phyloP scores from a whole-genome alignment of 768 basidiomycete genomes.

The Melanogaster broomeanus region DNA sequence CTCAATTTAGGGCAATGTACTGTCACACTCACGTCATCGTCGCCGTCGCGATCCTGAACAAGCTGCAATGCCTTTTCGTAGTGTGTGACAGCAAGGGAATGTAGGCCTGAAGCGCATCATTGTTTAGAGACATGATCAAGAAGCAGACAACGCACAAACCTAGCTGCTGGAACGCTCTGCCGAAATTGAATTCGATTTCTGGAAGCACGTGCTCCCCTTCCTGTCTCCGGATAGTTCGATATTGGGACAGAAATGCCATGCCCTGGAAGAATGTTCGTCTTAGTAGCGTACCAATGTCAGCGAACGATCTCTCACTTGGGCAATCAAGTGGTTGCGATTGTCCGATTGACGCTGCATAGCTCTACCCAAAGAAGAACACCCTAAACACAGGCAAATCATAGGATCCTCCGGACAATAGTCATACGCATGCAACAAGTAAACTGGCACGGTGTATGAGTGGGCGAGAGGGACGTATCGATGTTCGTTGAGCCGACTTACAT shows the following conservation, averaged over 20 bases:
- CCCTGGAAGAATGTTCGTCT: slow-evolving; percentile 45
- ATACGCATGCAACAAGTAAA: slow-evolving; percentile 87
- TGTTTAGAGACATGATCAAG: neutral
- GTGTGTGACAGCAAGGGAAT: slow-evolving; percentile 80
- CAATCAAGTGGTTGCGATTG: slow-evolving; percentile 87
- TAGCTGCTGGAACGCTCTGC: slow-evolving; percentile 89
- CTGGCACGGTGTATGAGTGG: slow-evolving; percentile 39
- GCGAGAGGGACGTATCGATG: neutral
- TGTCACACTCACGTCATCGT: slow-evolving; percentile 31
- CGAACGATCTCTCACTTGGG: slow-evolving; percentile 48
- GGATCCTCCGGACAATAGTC: slow-evolving; percentile 85
- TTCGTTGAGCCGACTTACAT: slow-evolving; percentile 55
- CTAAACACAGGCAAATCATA: slow-evolving; percentile 79
- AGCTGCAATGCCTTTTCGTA: slow-evolving; percentile 76
- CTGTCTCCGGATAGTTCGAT: slow-evolving; percentile 61
- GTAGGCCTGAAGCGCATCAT: slow-evolving; percentile 54
- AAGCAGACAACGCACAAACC: slow-evolving; percentile 46
- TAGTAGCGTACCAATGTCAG: neutral
- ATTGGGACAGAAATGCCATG: slow-evolving; percentile 82
- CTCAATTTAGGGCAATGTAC: neutral
- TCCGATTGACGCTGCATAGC: slow-evolving; percentile 94
- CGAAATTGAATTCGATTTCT: slow-evolving; percentile 95
- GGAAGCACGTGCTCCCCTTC: slow-evolving; percentile 43
- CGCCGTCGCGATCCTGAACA: slow-evolving; percentile 43
- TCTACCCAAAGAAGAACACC: slow-evolving; percentile 83